These are phyloP conservation scores for Neofusicoccum parvum DNA, from an alignment of 2,329 filamentous ascomycete species.

Conservation along the genomic window DNA sequence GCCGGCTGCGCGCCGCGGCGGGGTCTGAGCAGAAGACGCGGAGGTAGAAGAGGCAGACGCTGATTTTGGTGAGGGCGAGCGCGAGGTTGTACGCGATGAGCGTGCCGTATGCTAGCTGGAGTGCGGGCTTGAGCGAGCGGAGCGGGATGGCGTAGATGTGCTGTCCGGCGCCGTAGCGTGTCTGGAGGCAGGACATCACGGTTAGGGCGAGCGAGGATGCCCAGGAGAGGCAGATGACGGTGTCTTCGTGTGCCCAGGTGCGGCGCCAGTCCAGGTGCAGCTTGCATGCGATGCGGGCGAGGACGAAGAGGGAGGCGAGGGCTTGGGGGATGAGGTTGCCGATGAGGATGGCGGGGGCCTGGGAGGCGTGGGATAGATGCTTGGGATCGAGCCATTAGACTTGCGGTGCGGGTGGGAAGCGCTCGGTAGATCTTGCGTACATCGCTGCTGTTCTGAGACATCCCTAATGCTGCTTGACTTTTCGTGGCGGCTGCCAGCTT, in stretches of 20 bases:
- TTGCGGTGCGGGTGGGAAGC: too few species aligned
- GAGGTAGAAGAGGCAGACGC: constrained; percentile 36
- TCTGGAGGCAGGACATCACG: neutral
- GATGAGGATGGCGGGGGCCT: neutral
- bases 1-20: too few species aligned
- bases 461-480: too few species aligned
- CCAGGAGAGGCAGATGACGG: neutral
- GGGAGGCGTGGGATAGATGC: too few species aligned
- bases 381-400: too few species aligned
- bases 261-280: neutral
- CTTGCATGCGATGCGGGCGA: neutral
- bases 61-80: constrained; percentile 31
- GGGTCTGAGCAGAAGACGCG: constrained; percentile 28
- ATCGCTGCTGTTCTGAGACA: too few species aligned
- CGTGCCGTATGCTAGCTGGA: constrained; percentile 27
- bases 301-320: neutral
- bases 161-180: neutral
- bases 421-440: too few species aligned
- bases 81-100: constrained; percentile 34
- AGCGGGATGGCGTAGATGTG: neutral
- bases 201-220: neutral
- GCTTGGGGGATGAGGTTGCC: neutral
- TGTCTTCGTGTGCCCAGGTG: neutral
- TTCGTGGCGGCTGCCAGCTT: too few species aligned
- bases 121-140: neutral